phyloP scores from a whole-genome alignment of 305 asterid genomes.

The Coffea humblotiana region DNA sequence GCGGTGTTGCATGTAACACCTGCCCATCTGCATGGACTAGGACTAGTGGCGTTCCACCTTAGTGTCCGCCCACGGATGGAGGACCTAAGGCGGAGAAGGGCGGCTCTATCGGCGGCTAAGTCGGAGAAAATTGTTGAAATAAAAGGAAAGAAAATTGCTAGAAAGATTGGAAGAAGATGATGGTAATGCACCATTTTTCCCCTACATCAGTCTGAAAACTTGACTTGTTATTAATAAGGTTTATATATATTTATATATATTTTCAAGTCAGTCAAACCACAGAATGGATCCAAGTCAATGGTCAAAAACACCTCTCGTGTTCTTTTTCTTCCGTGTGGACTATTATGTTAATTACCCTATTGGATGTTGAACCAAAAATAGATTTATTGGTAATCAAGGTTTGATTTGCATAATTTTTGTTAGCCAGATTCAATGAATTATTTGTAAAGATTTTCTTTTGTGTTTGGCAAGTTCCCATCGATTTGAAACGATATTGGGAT shows the following conservation, averaged over 20 bases:
- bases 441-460: not conserved
- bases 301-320: not conserved
- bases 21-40: slow-evolving; percentile 50
- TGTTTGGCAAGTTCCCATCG: slow-evolving; percentile 1
- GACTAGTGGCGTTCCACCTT: slow-evolving; percentile 40
- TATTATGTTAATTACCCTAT: not conserved
- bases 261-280: not conserved
- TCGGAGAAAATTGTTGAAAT: slow-evolving; percentile 31
- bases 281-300: slow-evolving; percentile 9
- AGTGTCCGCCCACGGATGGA: slow-evolving; percentile 51
- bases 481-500: not conserved
- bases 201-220: slow-evolving; percentile 1
- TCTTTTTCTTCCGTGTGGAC: slow-evolving; percentile 11
- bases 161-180: slow-evolving; percentile 16
- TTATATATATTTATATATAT: not conserved
- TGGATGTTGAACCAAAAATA: not conserved
- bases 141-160: slow-evolving; percentile 26
- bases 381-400: not conserved
- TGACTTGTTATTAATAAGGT: not conserved
- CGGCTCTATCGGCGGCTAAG: slow-evolving; percentile 41
- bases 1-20: slow-evolving; percentile 45
- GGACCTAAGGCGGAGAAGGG: slow-evolving; percentile 47
- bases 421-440: not conserved
- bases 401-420: not conserved
- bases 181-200: slow-evolving; percentile 16